These are phyloP conservation scores for Pestalotiopsis sp. DNA, from an alignment of 2,329 filamentous ascomycete genomes.

Conservation along the genomic window DNA sequence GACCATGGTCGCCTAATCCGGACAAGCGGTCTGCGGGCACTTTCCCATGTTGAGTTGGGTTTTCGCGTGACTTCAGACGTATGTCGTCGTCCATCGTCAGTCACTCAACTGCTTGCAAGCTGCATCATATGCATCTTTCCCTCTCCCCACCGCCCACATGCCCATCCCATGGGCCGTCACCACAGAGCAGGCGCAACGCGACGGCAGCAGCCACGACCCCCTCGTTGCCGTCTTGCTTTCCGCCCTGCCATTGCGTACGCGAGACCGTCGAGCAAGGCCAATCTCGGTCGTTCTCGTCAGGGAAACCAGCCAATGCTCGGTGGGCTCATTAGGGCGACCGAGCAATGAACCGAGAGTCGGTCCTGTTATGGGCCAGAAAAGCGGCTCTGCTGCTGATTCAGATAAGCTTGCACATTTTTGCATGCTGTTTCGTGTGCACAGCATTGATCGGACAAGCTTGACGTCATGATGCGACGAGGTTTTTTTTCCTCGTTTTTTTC, in stretches of 20 bases:
- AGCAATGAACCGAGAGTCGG: constrained; percentile 18
- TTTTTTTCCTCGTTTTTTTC: neutral
- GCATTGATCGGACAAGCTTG: neutral
- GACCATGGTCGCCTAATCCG: neutral
- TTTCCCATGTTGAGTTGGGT: neutral
- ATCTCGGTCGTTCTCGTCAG: constrained; percentile 13
- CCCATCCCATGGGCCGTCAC: neutral
- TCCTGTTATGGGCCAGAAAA: constrained; percentile 18
- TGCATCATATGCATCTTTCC: no score
- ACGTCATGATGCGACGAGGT: neutral
- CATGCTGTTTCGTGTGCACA: constrained; percentile 5
- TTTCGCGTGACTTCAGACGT: neutral
- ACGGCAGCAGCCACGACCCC: neutral
- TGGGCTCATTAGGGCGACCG: constrained; percentile 13
- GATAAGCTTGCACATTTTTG: constrained; percentile 3
- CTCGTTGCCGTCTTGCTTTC: neutral
- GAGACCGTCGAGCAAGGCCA: neutral
- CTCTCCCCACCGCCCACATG: neutral
- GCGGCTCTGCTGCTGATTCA: constrained; percentile 11
- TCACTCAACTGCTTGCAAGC: neutral
- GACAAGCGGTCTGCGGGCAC: constrained; percentile 7
- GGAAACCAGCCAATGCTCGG: constrained; percentile 4
- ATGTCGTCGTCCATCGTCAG: neutral
- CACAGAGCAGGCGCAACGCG: neutral
- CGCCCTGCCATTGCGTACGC: neutral